Conservation (phyloP, 78 protist species). For the slime mould (Dictyostelium discoideum) region DNA sequence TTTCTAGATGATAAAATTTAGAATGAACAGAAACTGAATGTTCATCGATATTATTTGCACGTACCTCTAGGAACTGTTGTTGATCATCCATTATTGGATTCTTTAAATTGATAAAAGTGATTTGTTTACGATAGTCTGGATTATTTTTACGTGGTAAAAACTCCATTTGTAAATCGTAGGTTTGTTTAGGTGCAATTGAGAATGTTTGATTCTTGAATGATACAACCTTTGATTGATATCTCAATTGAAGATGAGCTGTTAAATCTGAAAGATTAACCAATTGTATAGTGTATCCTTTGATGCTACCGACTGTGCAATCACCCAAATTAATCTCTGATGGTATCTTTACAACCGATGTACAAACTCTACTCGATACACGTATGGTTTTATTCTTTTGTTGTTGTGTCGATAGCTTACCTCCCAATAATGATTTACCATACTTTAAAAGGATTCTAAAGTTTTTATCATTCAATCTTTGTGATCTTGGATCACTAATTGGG, state of each 20-base stretch:
- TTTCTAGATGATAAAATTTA: constrained; percentile 63
- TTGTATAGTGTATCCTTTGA: not conserved
- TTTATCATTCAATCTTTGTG: not conserved
- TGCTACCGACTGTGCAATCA: constrained; percentile 73
- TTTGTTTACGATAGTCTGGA: constrained; percentile 88
- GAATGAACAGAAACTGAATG: constrained; percentile 81
- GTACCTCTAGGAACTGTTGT: constrained; percentile 63
- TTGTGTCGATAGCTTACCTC: not conserved
- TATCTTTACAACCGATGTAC: constrained; percentile 56
- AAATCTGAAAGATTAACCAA: constrained; percentile 69
- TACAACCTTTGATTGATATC: constrained; percentile 47
- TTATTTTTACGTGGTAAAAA: constrained; percentile 82
- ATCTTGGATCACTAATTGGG: not conserved
- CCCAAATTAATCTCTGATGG: constrained; percentile 79
- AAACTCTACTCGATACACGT: constrained; percentile 70
- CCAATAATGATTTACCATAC: constrained; percentile 25
- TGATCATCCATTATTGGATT: constrained; percentile 44
- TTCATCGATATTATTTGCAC: constrained; percentile 86
- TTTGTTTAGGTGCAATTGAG: constrained; percentile 66
- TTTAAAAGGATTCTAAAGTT: constrained; percentile 45
- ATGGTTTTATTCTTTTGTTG: constrained; percentile 52
- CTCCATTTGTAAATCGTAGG: constrained; percentile 46
- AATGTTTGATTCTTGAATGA: constrained; percentile 38
- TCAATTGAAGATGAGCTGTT: constrained; percentile 57
- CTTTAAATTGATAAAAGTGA: constrained; percentile 71